These are phyloP conservation scores for Microcyclosporella mali DNA, from an alignment of 2,329 filamentous ascomycete genomes.

Conservation along the genomic window DNA sequence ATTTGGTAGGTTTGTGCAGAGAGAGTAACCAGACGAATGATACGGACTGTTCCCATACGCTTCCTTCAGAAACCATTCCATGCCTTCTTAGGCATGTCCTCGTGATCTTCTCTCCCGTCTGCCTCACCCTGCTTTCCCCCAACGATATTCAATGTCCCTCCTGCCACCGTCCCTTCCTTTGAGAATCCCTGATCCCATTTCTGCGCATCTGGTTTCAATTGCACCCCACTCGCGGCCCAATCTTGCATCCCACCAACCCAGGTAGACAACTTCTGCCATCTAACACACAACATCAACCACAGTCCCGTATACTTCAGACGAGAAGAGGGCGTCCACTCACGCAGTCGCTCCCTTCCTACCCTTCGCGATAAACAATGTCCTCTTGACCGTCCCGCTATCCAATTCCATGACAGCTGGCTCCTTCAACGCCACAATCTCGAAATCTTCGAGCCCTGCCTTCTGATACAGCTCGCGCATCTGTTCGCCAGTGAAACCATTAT, in stretches of 20 bases:
- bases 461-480: conserved; percentile 25
- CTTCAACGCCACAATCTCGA: conserved; percentile 26
- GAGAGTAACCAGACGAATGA: too few species aligned
- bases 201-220: conserved; percentile 2
- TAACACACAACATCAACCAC: neutral
- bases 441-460: conserved; percentile 26
- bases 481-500: conserved; percentile 26
- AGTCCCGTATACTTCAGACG: neutral
- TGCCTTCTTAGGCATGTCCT: conserved; percentile 3
- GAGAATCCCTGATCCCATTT: conserved; percentile 6
- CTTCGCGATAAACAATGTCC: conserved; percentile 30
- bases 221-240: conserved; percentile 4
- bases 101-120: conserved; percentile 1
- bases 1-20: too few species aligned
- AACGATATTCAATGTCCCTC: too few species aligned
- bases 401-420: conserved; percentile 26
- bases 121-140: neutral
- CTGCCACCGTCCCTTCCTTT: too few species aligned
- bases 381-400: conserved; percentile 19
- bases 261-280: conserved; percentile 11
- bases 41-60: too few species aligned
- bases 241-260: conserved; percentile 16
- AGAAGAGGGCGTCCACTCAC: neutral
- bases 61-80: conserved; percentile 5
- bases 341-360: conserved; percentile 22